phyloP scores from a whole-genome alignment of 225 moss, liverwort and hornwort genomes.

The Neckera pumila region DNA sequence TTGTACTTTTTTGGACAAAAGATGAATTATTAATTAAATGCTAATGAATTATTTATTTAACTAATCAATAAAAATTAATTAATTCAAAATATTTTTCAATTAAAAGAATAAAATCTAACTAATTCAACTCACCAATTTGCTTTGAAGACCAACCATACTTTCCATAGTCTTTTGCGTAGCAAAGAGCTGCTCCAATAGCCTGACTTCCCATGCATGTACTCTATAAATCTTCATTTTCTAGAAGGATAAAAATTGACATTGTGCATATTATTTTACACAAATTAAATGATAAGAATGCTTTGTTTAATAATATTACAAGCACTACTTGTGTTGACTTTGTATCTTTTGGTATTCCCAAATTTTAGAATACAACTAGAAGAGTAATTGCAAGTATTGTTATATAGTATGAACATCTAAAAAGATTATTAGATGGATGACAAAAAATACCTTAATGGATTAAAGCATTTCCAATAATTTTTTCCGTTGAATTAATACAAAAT shows the following conservation, averaged over 20 bases:
- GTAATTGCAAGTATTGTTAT: neutral
- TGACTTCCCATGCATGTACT: accelerated
- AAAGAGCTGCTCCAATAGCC: neutral
- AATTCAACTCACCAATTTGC: no score
- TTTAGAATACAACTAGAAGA: neutral
- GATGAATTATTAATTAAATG: neutral
- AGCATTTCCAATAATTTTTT: neutral
- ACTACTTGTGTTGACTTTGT: neutral
- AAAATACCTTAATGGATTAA: neutral
- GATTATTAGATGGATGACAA: neutral
- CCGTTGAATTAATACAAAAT: neutral
- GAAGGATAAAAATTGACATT: neutral
- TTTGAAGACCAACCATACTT: neutral
- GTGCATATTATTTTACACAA: no score
- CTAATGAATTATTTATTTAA: neutral
- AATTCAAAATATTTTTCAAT: no score
- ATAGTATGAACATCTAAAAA: neutral
- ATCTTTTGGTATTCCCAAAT: neutral
- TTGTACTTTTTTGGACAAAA: neutral
- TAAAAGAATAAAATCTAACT: neutral
- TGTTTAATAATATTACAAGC: neutral
- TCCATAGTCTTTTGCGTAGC: accelerated
- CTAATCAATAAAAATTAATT: neutral
- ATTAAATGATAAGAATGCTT: neutral
- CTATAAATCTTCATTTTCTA: neutral